Percentiles rank a stretch among this genome's conserved stretches.
These are phyloP conservation scores for Martensiomyces pterosporus DNA, from an alignment of 192 early-diverging fungal species.

Conservation along the genomic window DNA sequence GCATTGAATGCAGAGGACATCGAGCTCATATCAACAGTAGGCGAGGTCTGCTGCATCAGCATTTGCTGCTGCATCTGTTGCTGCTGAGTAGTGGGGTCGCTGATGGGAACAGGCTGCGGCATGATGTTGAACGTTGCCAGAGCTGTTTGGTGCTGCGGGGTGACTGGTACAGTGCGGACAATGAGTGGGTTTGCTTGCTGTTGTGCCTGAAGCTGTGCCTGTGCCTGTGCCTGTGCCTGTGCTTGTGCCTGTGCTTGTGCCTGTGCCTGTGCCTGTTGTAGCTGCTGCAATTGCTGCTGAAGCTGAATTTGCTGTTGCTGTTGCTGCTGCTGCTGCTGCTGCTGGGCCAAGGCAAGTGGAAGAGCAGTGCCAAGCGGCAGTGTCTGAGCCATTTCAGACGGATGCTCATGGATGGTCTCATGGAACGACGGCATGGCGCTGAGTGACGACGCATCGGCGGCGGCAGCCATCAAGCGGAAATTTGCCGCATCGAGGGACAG, in stretches of 20 bases:
- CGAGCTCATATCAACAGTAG: conserved; percentile 26
- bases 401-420: conserved; percentile 9
- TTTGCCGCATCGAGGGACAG: conserved; percentile 37
- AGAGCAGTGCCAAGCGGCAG: conserved; percentile 8
- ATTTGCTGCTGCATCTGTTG: conserved; percentile 7
- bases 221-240: neutral
- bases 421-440: conserved; percentile 10
- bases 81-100: too few relatives aligned
- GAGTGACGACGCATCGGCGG: conserved; percentile 9
- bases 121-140: neutral
- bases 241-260: neutral
- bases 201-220: conserved; percentile 10
- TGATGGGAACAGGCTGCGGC: conserved; percentile 9
- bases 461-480: conserved; percentile 16
- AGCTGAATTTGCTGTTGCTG: conserved; percentile 13
- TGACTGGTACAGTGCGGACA: conserved; percentile 20
- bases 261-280: conserved; percentile 7
- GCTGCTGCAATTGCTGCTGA: conserved; percentile 18
- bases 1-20: conserved; percentile 30
- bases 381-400: neutral
- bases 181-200: conserved; percentile 3
- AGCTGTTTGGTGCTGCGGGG: conserved; percentile 16
- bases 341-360: conserved; percentile 3
- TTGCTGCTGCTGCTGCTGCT: conserved; percentile 9
- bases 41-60: conserved; percentile 28